These are phyloP conservation scores for Pythium sp. DNA, from an alignment of 352 stramenopile genomes.

Conservation along the genomic window DNA sequence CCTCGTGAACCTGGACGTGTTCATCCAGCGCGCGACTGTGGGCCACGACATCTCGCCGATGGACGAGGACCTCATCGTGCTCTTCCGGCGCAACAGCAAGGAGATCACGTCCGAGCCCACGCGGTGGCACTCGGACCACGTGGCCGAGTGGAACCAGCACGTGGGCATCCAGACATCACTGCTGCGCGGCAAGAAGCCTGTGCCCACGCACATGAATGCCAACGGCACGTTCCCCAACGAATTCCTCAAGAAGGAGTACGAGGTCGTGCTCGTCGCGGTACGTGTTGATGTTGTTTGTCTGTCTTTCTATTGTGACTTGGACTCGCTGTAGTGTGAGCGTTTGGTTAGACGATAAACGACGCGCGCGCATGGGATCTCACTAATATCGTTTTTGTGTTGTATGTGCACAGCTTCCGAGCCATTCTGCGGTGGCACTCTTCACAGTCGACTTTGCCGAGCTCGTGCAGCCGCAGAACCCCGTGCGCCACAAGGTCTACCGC, in stretches of 20 bases:
- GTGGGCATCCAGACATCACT: constrained; percentile 76
- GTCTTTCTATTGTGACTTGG: neutral
- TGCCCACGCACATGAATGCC: constrained; percentile 12
- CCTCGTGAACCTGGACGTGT: constrained; percentile 74
- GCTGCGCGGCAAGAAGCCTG: constrained; percentile 46
- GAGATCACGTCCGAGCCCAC: constrained; percentile 71
- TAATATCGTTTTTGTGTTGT: neutral
- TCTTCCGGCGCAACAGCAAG: constrained; percentile 80
- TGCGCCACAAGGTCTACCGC: constrained; percentile 51
- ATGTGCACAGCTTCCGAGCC: constrained; percentile 56
- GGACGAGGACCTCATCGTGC: constrained; percentile 78
- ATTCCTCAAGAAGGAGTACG: constrained; percentile 80
- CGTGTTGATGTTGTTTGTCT: constrained; percentile 13
- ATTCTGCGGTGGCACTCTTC: constrained; percentile 78
- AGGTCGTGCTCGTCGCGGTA: constrained; percentile 76
- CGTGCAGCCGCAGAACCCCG: constrained; percentile 46
- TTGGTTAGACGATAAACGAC: neutral
- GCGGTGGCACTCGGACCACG: constrained; percentile 62
- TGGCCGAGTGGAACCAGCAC: constrained; percentile 78
- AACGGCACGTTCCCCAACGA: constrained; percentile 22
- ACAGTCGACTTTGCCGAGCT: constrained; percentile 69
- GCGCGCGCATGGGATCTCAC: too few species aligned
- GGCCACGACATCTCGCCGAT: constrained; percentile 65
- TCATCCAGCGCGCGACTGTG: constrained; percentile 68
- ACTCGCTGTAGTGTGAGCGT: constrained; percentile 3